These are phyloP conservation scores for Alternaria sp. DNA, from an alignment of 2,329 filamentous ascomycete genomes.

Conservation along the genomic window DNA sequence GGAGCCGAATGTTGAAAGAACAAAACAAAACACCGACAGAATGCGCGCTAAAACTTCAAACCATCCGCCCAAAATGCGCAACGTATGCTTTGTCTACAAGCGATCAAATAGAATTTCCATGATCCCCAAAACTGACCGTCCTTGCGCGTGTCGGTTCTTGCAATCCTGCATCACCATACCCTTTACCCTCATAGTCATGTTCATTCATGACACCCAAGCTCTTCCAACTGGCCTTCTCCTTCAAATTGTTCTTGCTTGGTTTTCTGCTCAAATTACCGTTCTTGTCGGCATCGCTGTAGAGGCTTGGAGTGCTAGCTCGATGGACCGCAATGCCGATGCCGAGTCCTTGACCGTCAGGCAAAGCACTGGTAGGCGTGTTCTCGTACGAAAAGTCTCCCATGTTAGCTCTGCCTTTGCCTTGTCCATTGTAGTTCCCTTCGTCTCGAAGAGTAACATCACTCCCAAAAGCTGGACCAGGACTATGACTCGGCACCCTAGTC, in stretches of 20 bases:
- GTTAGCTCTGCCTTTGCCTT: neutral
- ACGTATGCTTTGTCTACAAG: neutral
- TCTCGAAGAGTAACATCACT: conserved; percentile 8
- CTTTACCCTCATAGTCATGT: conserved; percentile 7
- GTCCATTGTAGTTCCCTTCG: neutral
- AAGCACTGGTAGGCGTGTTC: conserved; percentile 10
- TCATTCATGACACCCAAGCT: conserved; percentile 7
- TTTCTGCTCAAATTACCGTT: neutral
- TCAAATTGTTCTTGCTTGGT: neutral
- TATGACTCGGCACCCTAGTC: neutral
- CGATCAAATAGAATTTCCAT: neutral
- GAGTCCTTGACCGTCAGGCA: neutral
- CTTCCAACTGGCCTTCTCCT: conserved; percentile 3
- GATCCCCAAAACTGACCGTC: conserved; percentile 7
- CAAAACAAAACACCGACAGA: neutral
- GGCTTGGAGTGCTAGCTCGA: conserved; percentile 3
- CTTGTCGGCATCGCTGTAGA: neutral
- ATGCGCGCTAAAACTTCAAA: neutral
- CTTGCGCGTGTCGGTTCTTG: conserved; percentile 5
- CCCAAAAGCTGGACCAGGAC: neutral
- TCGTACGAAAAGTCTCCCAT: conserved; percentile 15
- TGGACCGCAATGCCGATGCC: conserved; percentile 6
- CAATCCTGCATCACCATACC: neutral
- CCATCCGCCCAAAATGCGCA: neutral
- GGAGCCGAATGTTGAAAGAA: neutral